Percentiles rank a stretch among this genome's conserved stretches.
Evolutionary conservation across 2,329 filamentous ascomycete genomes (phyloP).

Genomic region (Thielaviopsis punctulata): DNA sequence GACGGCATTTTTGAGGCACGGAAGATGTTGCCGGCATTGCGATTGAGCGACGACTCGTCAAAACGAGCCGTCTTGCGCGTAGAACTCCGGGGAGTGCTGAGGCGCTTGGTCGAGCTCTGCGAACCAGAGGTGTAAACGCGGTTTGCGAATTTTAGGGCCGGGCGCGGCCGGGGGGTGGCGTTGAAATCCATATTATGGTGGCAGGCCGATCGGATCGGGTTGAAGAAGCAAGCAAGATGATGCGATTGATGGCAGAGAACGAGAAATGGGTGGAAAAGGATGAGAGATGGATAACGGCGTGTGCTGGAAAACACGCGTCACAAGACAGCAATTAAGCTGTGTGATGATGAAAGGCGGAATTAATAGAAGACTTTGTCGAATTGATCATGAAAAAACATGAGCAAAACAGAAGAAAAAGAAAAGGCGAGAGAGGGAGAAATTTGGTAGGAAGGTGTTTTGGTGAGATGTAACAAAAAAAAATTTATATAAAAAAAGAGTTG

Average conservation of each 20-base stretch:
- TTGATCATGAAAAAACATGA: background rate
- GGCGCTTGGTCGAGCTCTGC: slow-evolving; percentile 16
- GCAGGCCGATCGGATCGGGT: background rate
- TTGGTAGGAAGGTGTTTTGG: background rate
- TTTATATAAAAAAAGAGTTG: background rate
- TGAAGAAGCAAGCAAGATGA: background rate
- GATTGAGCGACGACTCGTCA: slow-evolving; percentile 17
- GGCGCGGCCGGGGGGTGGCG: slow-evolving; percentile 17
- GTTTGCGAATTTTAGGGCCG: slow-evolving; percentile 27
- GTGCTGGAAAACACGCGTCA: background rate
- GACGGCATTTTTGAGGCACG: slow-evolving; percentile 22
- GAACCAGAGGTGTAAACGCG: slow-evolving; percentile 21
- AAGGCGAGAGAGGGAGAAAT: background rate
- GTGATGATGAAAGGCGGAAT: background rate
- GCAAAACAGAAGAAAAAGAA: slow-evolving; percentile 2
- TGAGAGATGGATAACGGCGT: background rate
- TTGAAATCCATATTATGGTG: slow-evolving; percentile 6
- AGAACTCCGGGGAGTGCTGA: slow-evolving; percentile 23
- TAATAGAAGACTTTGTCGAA: background rate
- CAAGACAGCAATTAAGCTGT: slow-evolving; percentile 4
- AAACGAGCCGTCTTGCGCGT: slow-evolving; percentile 18
- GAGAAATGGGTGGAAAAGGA: background rate
- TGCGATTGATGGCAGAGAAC: background rate
- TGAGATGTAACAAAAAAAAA: background rate
- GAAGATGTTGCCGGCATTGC: slow-evolving; percentile 26